Evolutionary conservation across 2,329 filamentous ascomycete species (phyloP).

Genomic region (Pyricularia grisea): DNA sequence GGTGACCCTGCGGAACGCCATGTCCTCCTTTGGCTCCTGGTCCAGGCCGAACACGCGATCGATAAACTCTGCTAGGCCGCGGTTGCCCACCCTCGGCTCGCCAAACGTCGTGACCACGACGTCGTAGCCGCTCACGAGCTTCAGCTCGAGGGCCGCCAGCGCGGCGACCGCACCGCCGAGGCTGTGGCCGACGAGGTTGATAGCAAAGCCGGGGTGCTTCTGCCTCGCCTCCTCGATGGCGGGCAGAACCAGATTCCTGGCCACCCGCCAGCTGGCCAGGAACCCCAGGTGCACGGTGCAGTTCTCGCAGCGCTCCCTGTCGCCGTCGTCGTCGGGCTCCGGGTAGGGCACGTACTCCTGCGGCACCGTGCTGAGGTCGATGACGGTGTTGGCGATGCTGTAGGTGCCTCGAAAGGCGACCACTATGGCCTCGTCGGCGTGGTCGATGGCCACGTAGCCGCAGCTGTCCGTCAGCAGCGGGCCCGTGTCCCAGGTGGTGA

Average conservation of each 20-base stretch:
- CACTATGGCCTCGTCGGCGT: constrained; percentile 51
- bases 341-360: constrained; percentile 89
- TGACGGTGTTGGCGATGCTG: constrained; percentile 81
- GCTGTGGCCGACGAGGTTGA: constrained; percentile 82
- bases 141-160: constrained; percentile 75
- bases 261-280: constrained; percentile 71
- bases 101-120: constrained; percentile 83
- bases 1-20: constrained; percentile 68
- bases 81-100: constrained; percentile 63
- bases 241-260: constrained; percentile 59
- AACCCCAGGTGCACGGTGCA: constrained; percentile 94
- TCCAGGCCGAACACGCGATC: constrained; percentile 39
- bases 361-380: constrained; percentile 80
- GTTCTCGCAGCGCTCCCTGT: constrained; percentile 58
- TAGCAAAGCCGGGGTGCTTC: constrained; percentile 59
- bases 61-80: constrained; percentile 43
- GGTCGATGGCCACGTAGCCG: constrained; percentile 87
- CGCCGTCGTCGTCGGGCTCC: constrained; percentile 34
- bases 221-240: constrained; percentile 49
- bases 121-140: constrained; percentile 60
- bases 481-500: constrained; percentile 86
- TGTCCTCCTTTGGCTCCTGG: constrained; percentile 12
- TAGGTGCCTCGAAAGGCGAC: constrained; percentile 93
- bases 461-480: constrained; percentile 80
- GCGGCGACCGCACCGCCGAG: constrained; percentile 88